phyloP scores from a whole-genome alignment of 495 filamentous ascomycete genomes.

The Beverwykella pulmonaria region DNA sequence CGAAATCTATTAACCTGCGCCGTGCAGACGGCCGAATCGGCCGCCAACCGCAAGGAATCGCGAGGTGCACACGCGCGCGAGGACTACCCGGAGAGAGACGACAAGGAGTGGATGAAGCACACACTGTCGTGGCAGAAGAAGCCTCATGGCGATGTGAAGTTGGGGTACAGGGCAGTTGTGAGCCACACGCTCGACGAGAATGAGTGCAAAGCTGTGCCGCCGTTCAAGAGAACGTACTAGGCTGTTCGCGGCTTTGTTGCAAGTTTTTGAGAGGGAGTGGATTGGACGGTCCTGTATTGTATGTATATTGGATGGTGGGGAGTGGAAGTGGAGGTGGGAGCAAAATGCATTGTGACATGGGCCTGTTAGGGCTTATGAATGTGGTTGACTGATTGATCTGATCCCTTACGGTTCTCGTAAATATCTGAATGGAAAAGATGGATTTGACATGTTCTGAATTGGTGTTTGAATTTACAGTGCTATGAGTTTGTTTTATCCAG shows the following conservation, averaged over 20 bases:
- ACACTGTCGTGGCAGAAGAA: constrained; percentile 91
- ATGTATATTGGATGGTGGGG: constrained; percentile 32
- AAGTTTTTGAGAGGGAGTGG: neutral
- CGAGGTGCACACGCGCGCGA: constrained; percentile 94
- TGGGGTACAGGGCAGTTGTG: constrained; percentile 45
- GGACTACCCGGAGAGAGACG: constrained; percentile 91
- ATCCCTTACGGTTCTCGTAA: neutral
- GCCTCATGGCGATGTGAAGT: constrained; percentile 45
- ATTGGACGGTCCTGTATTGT: constrained; percentile 33
- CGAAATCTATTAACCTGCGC: constrained; percentile 94
- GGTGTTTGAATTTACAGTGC: neutral
- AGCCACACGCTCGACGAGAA: constrained; percentile 47
- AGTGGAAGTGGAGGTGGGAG: neutral
- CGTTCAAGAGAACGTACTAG: constrained; percentile 50
- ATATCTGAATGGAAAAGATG: constrained; percentile 19
- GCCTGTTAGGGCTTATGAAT: neutral
- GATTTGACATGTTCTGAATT: neutral
- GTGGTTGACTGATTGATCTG: neutral
- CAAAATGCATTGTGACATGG: too few relatives aligned
- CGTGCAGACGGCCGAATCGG: constrained; percentile 83
- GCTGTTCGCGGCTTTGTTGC: neutral
- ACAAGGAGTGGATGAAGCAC: constrained; percentile 98
- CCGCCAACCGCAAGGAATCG: constrained; percentile 89
- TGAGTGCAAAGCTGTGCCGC: constrained; percentile 50
- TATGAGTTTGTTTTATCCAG: too few relatives aligned